These are phyloP conservation scores for Endocladia muricata DNA, from an alignment of 31 red algal species.

Conservation along the genomic window DNA sequence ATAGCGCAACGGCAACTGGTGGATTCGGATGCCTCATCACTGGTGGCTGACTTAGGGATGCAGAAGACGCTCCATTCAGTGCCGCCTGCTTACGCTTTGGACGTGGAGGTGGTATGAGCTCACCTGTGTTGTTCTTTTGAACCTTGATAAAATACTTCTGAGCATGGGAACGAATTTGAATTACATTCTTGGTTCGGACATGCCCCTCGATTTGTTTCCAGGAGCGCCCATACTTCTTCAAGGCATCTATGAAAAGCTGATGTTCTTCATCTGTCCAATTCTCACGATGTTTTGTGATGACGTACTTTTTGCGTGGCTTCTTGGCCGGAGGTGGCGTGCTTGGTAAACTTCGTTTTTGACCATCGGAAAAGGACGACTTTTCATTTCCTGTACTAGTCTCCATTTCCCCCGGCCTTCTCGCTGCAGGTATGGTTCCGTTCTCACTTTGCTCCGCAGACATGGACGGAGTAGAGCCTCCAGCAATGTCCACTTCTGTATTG, in stretches of 20 bases:
- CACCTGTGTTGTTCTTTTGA: constrained; percentile 83
- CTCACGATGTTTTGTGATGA: constrained; percentile 86
- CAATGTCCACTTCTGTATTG: too few species aligned
- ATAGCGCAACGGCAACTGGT: constrained; percentile 43
- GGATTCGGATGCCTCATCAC: neutral
- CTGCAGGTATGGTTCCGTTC: neutral
- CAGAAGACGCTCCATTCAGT: neutral
- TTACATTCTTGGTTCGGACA: constrained; percentile 92
- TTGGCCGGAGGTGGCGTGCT: constrained; percentile 48
- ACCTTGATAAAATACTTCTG: constrained; percentile 99
- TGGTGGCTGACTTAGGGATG: constrained; percentile 5
- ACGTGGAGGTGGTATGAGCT: constrained; percentile 84
- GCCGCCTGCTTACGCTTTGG: constrained; percentile 58
- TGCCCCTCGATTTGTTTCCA: constrained; percentile 97
- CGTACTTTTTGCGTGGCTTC: constrained; percentile 95
- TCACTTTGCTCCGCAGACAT: too few species aligned
- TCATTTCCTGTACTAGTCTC: too few species aligned
- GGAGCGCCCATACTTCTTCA: constrained; percentile 81
- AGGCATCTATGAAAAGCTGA: constrained; percentile 85
- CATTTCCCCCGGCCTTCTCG: neutral
- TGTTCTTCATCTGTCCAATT: constrained; percentile 96
- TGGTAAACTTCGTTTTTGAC: neutral
- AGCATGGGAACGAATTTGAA: constrained; percentile 97
- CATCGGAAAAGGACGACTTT: too few species aligned
- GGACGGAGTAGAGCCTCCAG: too few species aligned